Percentiles rank a stretch among this genome's conserved stretches.
phyloP scores from a whole-genome alignment of 331 rosid genomes.

The Acacia pycnantha region DNA sequence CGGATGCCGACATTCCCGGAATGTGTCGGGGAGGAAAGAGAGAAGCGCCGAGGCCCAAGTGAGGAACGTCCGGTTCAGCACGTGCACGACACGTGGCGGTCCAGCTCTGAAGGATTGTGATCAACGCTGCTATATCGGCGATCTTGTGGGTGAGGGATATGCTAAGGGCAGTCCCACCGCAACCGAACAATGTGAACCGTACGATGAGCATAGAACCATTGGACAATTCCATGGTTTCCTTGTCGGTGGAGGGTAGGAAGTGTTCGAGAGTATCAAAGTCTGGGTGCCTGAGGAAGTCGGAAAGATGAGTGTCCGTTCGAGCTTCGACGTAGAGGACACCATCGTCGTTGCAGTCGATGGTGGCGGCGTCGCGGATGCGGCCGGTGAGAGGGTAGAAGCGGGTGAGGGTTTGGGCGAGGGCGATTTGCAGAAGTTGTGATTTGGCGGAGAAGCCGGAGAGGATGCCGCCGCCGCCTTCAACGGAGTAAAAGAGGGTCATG shows the following conservation, averaged over 20 bases:
- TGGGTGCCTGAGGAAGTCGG: constrained; percentile 34
- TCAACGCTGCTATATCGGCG: constrained; percentile 28
- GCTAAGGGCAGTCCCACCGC: constrained; percentile 40
- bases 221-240: constrained; percentile 13
- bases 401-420: constrained; percentile 37
- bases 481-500: constrained; percentile 33
- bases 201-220: constrained; percentile 29
- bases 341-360: constrained; percentile 41
- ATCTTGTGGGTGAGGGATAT: constrained; percentile 38
- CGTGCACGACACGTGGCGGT: constrained; percentile 15
- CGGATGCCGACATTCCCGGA: constrained; percentile 23
- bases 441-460: constrained; percentile 6
- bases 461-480: background rate
- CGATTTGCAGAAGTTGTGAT: constrained; percentile 39
- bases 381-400: constrained; percentile 51
- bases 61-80: background rate
- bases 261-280: constrained; percentile 24
- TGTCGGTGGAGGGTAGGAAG: constrained; percentile 27
- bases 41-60: constrained; percentile 12
- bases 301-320: constrained; percentile 21
- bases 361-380: constrained; percentile 27
- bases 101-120: constrained; percentile 34
- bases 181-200: constrained; percentile 39
- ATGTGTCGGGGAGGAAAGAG: constrained; percentile 42
- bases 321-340: constrained; percentile 40